phyloP scores from a whole-genome alignment of 768 basidiomycete genomes.

The Lactarius sp. region DNA sequence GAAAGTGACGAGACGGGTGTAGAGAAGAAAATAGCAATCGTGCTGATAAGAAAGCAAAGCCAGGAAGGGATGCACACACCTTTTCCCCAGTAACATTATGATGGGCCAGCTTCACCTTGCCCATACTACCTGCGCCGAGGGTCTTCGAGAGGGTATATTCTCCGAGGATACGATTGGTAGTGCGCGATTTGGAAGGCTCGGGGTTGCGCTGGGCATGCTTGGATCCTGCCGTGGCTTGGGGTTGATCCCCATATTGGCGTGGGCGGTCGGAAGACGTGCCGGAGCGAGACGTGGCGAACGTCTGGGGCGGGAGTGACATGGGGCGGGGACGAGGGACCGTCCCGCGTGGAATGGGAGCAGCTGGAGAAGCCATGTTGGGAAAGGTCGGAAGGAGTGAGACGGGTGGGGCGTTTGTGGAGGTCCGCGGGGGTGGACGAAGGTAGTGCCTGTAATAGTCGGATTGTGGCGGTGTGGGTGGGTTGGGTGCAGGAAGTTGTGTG shows the following conservation, averaged over 20 bases:
- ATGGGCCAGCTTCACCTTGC: constrained; percentile 94
- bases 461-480: background rate
- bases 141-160: constrained; percentile 97
- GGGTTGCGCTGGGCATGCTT: constrained; percentile 23
- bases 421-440: constrained; percentile 25
- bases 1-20: background rate
- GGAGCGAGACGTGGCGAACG: constrained; percentile 34
- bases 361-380: constrained; percentile 12
- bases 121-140: constrained; percentile 97
- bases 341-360: constrained; percentile 25
- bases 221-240: constrained; percentile 10
- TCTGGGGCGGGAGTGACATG: constrained; percentile 71
- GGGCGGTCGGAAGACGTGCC: constrained; percentile 29
- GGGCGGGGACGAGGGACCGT: constrained; percentile 47
- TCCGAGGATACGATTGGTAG: constrained; percentile 62
- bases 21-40: background rate
- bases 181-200: constrained; percentile 29
- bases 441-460: constrained; percentile 12
- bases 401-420: constrained; percentile 33
- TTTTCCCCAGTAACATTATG: constrained; percentile 89
- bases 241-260: constrained; percentile 28
- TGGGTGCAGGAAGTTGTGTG: constrained; percentile 11
- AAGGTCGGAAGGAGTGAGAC: constrained; percentile 26
- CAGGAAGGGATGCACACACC: constrained; percentile 45
- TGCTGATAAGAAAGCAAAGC: constrained; percentile 66